Percentiles rank a stretch among this genome's conserved stretches.
Evolutionary conservation across 306 rosid genomes (phyloP).

Genomic region (Rubus idaeus): DNA sequence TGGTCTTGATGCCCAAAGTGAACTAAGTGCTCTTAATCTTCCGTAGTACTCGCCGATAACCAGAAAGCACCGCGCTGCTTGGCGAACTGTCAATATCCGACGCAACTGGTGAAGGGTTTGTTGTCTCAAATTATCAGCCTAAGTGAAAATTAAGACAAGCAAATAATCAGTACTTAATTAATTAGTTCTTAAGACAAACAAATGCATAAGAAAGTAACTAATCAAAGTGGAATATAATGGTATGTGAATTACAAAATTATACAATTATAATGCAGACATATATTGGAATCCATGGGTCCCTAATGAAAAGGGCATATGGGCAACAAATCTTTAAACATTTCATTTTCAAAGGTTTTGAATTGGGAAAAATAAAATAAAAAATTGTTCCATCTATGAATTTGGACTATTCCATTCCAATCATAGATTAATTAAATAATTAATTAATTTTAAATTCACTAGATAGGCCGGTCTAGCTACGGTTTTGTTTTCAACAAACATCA

Average conservation of each 20-base stretch:
- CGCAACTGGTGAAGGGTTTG: conserved; percentile 83
- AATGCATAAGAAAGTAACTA: background rate
- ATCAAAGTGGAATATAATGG: background rate
- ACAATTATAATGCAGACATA: background rate
- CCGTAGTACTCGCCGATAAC: conserved; percentile 83
- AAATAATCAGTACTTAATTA: background rate
- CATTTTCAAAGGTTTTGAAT: conserved; percentile 33
- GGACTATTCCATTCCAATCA: conserved; percentile 34
- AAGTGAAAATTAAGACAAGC: background rate
- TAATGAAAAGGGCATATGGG: conserved; percentile 16
- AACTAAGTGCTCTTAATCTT: conserved; percentile 85
- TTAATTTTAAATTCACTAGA: conserved; percentile 26
- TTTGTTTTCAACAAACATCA: conserved; percentile 52
- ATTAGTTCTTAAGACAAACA: background rate
- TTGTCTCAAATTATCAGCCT: conserved; percentile 93
- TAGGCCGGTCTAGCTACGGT: conserved; percentile 39
- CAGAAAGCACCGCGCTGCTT: conserved; percentile 73
- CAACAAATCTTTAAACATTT: conserved; percentile 26
- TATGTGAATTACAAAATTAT: background rate
- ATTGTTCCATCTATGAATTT: conserved; percentile 39
- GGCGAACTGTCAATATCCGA: conserved; percentile 67
- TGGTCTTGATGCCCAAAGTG: conserved; percentile 89
- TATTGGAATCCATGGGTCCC: conserved; percentile 33
- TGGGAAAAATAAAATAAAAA: background rate
- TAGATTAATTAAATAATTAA: background rate